Base-by-base conservation (phyloP, 441 rosid genomes). In the Corymbia citriodora region DNA sequence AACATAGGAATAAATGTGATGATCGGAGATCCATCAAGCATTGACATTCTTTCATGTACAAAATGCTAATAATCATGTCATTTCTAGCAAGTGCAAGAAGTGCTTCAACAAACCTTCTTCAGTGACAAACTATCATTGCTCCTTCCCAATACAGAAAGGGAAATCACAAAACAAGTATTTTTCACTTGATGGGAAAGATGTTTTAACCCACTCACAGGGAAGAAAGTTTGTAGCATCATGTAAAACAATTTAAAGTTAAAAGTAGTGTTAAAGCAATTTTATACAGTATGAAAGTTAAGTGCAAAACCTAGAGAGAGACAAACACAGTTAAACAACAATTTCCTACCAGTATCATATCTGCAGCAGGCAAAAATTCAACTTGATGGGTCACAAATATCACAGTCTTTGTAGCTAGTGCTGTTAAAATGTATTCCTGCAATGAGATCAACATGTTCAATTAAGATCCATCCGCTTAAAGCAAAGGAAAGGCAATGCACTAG, bases 371-470 rank as follows among this genome's bases (percentile, higher is more conserved):
- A 96, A 97, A 98, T 93, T 98, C 99, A 89, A 98, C 99, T 96
- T 98, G 99, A 95, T 98, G 99, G 61, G 99, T 98, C 93, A 98
- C 99, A 91, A 95, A 98, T 89, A 98, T 93, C 90, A 97, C 97
- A 81, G 99, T 98, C 93, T 97, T 98, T 90, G 91, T 93, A 88
- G 95, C 99, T 90, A 98, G 89, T 85, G 99, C 99, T 87, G 96
- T 93, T 94, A 98, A 89, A 92, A 98, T 97, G 92, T 98, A 98
- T 87, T 98, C 99, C 99, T 98, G 97, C 93, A 95, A 86, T 91
- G 92, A 93, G 40, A 90, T 89, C 90, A 90, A 57, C 85, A 89
- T 45, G 87, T 88, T 94, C 70, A 95, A 91, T 88, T 88, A 91
- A 93, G 89, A 50, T 93, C 36, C 83, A 88, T 87, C 89, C 5